phyloP scores from a whole-genome alignment of 352 stramenopile species.

The Phytophthora fragariae region DNA sequence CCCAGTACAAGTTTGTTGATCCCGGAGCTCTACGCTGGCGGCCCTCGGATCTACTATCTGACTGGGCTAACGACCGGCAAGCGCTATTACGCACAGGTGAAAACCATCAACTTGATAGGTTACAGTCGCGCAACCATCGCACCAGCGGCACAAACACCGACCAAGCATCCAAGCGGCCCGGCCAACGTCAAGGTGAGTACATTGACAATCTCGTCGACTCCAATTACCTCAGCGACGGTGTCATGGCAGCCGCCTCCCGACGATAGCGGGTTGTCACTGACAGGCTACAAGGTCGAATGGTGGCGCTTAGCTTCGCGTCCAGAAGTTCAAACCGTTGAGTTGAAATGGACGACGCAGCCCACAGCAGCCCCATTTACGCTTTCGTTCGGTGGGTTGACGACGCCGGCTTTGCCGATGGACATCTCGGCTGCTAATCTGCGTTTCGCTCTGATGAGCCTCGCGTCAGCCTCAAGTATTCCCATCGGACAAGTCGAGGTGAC shows the following conservation, averaged over 20 bases:
- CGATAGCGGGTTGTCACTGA: slow-evolving; percentile 69
- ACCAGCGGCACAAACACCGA: slow-evolving; percentile 64
- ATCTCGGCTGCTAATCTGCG: slow-evolving; percentile 82
- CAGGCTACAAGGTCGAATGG: slow-evolving; percentile 88
- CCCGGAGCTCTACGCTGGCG: slow-evolving; percentile 60
- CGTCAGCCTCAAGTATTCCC: slow-evolving; percentile 31
- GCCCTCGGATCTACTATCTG: slow-evolving; percentile 76
- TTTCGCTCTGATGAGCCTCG: slow-evolving; percentile 90
- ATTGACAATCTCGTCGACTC: slow-evolving; percentile 44
- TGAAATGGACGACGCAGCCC: slow-evolving; percentile 77
- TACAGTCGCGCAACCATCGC: slow-evolving; percentile 72
- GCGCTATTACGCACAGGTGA: slow-evolving; percentile 90
- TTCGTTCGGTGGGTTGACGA: slow-evolving; percentile 73
- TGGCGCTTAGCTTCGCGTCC: slow-evolving; percentile 58
- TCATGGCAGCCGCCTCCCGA: slow-evolving; percentile 72
- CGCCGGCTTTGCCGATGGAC: slow-evolving; percentile 78
- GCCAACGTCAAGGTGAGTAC: slow-evolving; percentile 73
- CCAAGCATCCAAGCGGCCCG: slow-evolving; percentile 51
- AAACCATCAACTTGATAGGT: slow-evolving; percentile 71
- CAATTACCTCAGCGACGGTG: slow-evolving; percentile 75
- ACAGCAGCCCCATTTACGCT: slow-evolving; percentile 67
- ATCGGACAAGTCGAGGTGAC: slow-evolving; percentile 67
- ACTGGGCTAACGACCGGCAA: slow-evolving; percentile 75
- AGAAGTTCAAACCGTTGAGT: slow-evolving; percentile 89
- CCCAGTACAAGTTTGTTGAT: slow-evolving; percentile 33